Conservation (phyloP, 2,329 filamentous ascomycete genomes). For the Fusarium redolens region DNA sequence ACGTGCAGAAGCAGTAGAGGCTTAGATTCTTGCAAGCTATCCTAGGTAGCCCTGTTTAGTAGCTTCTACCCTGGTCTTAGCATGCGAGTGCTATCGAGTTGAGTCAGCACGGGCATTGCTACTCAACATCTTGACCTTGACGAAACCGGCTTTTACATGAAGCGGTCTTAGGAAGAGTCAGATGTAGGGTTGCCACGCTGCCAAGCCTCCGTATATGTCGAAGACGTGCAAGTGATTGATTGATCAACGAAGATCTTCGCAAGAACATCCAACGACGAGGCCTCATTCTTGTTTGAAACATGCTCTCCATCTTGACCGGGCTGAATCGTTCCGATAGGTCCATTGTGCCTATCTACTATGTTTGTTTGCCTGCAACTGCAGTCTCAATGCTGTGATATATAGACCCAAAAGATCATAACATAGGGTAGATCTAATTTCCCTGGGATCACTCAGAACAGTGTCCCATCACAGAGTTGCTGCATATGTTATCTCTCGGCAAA, state of each 20-base stretch:
- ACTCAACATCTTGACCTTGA: constrained; percentile 20
- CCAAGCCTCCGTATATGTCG: constrained; percentile 10
- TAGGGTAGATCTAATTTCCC: neutral
- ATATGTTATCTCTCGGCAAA: neutral
- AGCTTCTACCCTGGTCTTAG: constrained; percentile 23
- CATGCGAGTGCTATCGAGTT: constrained; percentile 39
- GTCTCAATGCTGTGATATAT: neutral
- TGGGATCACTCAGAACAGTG: neutral
- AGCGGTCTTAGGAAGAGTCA: constrained; percentile 11
- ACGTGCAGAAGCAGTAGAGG: constrained; percentile 24
- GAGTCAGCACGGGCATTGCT: constrained; percentile 4
- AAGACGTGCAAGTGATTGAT: constrained; percentile 8
- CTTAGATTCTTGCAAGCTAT: constrained; percentile 23
- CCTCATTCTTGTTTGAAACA: constrained; percentile 29
- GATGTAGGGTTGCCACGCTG: constrained; percentile 23
- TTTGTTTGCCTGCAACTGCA: neutral
- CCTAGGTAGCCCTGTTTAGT: neutral
- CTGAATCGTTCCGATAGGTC: neutral
- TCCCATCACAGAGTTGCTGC: neutral
- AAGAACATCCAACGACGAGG: constrained; percentile 8
- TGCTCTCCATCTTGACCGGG: neutral
- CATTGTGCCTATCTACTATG: neutral
- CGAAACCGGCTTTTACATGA: constrained; percentile 23
- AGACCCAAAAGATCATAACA: neutral
- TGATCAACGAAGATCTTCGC: constrained; percentile 23